Conservation (phyloP, 1,284 basidiomycete genomes). For the Cutaneotrichosporon mucoides region DNA sequence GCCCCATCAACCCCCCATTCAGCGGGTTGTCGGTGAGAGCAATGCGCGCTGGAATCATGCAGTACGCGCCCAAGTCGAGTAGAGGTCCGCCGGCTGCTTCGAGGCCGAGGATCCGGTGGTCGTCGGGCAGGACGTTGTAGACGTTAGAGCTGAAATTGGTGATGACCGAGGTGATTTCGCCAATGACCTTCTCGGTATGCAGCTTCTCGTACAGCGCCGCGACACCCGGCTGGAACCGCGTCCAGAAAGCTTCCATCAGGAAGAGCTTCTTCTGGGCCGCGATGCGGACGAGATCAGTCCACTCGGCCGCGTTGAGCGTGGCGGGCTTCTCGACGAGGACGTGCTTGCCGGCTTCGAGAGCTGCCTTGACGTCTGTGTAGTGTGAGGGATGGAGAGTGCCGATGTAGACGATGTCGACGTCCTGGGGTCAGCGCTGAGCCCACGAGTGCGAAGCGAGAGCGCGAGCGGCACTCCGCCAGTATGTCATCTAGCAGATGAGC, state of each 20-base stretch:
- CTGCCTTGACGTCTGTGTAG: constrained; percentile 48
- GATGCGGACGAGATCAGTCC: constrained; percentile 43
- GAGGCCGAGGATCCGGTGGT: constrained; percentile 48
- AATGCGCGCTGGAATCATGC: constrained; percentile 9
- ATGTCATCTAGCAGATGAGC: constrained; percentile 8
- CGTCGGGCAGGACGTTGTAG: constrained; percentile 19
- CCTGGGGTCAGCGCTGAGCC: constrained; percentile 13
- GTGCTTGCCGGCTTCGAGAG: constrained; percentile 50
- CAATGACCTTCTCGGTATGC: constrained; percentile 27
- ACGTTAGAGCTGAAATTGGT: constrained; percentile 9
- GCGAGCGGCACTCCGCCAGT: constrained; percentile 26
- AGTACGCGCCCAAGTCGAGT: constrained; percentile 52
- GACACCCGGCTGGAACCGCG: background rate
- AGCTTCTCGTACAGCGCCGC: background rate
- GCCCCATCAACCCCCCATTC: constrained; percentile 23
- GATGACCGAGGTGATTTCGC: constrained; percentile 36
- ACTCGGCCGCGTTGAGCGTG: constrained; percentile 51
- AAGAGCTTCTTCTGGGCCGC: constrained; percentile 46
- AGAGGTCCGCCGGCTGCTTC: constrained; percentile 52
- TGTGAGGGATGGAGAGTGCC: constrained; percentile 53
- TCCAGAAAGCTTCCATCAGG: constrained; percentile 43
- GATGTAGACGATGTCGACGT: constrained; percentile 53
- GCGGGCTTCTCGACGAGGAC: constrained; percentile 52
- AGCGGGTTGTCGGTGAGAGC: constrained; percentile 32
- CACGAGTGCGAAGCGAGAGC: too few species aligned